These are phyloP conservation scores for Peronospora destructor DNA, from an alignment of 352 stramenopile species.

Conservation along the genomic window DNA sequence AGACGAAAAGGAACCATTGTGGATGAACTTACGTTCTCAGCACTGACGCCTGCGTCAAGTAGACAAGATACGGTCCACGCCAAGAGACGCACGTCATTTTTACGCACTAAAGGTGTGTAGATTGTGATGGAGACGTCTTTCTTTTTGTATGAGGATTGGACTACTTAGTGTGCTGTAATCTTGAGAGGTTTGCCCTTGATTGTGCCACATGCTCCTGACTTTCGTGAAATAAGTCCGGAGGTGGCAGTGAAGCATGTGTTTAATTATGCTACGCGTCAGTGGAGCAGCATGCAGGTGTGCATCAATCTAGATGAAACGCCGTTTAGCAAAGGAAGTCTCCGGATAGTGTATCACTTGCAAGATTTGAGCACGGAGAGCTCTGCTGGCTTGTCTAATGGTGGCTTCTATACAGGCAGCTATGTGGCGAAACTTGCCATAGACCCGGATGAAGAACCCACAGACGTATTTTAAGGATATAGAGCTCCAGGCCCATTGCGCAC, in stretches of 20 bases:
- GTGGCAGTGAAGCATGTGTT: constrained; percentile 75
- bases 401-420: constrained; percentile 42
- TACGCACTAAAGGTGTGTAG: constrained; percentile 28
- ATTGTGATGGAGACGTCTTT: too few species aligned
- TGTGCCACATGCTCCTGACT: constrained; percentile 68
- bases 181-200: constrained; percentile 55
- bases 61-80: constrained; percentile 31
- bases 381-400: constrained; percentile 19
- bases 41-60: constrained; percentile 18
- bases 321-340: constrained; percentile 76
- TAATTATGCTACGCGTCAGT: constrained; percentile 66
- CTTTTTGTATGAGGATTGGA: too few species aligned
- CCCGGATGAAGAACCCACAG: constrained; percentile 76
- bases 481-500: constrained; percentile 77
- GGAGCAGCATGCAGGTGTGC: constrained; percentile 60
- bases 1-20: constrained; percentile 71
- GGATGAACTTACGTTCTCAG: constrained; percentile 62
- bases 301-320: constrained; percentile 73
- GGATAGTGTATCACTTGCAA: constrained; percentile 77
- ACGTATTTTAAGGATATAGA: constrained; percentile 88
- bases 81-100: constrained; percentile 29
- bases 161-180: neutral
- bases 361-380: constrained; percentile 36
- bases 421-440: constrained; percentile 86
- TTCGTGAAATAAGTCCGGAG: constrained; percentile 47